phyloP scores from a whole-genome alignment of 306 rosid species.

The Sicyos baderoa region DNA sequence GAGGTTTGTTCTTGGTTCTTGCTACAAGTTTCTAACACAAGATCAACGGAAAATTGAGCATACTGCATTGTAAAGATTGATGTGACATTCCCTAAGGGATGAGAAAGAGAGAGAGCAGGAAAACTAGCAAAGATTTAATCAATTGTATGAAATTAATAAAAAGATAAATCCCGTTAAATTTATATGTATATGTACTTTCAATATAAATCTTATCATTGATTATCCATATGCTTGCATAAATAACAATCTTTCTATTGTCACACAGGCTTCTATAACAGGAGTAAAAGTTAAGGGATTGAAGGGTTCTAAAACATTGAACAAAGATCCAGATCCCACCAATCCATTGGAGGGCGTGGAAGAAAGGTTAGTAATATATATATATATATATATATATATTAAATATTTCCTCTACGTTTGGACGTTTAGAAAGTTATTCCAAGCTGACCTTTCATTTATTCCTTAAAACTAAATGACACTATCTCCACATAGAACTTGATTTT shows the following conservation, averaged over 20 bases:
- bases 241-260: conserved; percentile 12
- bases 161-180: too few species aligned
- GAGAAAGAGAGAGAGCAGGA: neutral
- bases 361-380: conserved; percentile 28
- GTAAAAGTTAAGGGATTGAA: conserved; percentile 76
- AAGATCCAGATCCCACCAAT: conserved; percentile 80
- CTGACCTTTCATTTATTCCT: neutral
- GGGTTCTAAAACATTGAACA: conserved; percentile 71
- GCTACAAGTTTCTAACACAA: too few species aligned
- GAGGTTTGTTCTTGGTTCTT: too few species aligned
- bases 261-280: conserved; percentile 70
- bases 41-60: neutral
- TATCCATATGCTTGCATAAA: neutral
- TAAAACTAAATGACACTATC: neutral
- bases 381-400: too few species aligned
- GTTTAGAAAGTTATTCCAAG: neutral
- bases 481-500: neutral
- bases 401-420: neutral
- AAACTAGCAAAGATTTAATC: neutral
- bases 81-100: neutral
- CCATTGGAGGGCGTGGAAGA: conserved; percentile 85
- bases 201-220: neutral
- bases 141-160: neutral
- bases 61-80: conserved; percentile 2
- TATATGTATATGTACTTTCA: neutral